Conservation (phyloP, 1,139 yeast genomes). For the Eremothecium coryli region DNA sequence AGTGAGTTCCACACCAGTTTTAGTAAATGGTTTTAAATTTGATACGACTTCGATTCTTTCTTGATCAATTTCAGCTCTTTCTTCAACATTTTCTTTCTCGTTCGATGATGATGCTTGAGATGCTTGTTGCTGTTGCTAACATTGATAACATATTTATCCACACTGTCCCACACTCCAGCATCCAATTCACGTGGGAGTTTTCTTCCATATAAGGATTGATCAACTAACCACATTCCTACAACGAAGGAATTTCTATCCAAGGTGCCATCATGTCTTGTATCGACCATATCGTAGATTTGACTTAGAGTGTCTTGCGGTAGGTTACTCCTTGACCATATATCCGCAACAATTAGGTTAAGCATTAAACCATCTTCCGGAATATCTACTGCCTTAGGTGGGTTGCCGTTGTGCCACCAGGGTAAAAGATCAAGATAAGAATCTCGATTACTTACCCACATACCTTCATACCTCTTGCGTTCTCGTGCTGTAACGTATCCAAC, state of each 20-base stretch:
- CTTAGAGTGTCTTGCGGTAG: constrained; percentile 54
- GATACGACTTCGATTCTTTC: constrained; percentile 18
- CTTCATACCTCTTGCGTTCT: constrained; percentile 84
- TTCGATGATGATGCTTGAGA: constrained; percentile 22
- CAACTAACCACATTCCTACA: constrained; percentile 94
- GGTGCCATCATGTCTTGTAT: constrained; percentile 65
- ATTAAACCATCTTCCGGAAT: constrained; percentile 36
- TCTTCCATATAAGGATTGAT: constrained; percentile 89
- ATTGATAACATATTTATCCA: constrained; percentile 35
- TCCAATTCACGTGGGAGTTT: constrained; percentile 65
- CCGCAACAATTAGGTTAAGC: constrained; percentile 50
- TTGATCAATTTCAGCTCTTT: constrained; percentile 28
- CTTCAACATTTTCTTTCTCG: constrained; percentile 27
- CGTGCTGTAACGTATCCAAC: constrained; percentile 51
- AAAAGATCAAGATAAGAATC: constrained; percentile 49
- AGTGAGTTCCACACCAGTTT: no score
- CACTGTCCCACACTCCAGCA: constrained; percentile 57
- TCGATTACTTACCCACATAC: constrained; percentile 83
- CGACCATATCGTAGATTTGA: constrained; percentile 74
- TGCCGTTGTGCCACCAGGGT: constrained; percentile 27
- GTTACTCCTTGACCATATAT: constrained; percentile 72
- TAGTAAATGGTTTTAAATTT: no score
- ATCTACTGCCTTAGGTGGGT: constrained; percentile 17
- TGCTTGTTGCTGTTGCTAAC: constrained; percentile 19
- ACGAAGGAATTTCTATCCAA: constrained; percentile 72